Base-by-base conservation (phyloP, 441 rosid species). In the Mallotus repandus region DNA sequence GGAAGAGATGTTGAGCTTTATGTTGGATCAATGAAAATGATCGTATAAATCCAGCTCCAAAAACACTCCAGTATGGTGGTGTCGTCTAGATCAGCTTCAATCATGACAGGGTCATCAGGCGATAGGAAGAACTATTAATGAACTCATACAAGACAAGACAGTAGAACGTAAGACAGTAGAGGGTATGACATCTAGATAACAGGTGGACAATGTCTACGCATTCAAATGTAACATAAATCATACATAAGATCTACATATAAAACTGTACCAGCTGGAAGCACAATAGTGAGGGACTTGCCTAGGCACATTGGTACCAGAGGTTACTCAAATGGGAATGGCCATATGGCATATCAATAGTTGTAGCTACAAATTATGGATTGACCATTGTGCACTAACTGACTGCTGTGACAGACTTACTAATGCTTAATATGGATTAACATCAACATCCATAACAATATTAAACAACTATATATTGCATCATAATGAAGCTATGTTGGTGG, bases 51-150 rank as follows among this genome's bases (percentile, higher is more conserved):
- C 98, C 97, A 10, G 88, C 80, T 77, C 96, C 91, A 0, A 94
- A 96, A 53, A 93, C 96, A 5, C 76, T 93, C 13, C 81, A 94
- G 54, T 81, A 91, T 4, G 96, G 93, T 2, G 98, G 93, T 2
- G 98, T 85, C 3, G 89, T 91, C 97, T 91, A 94, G 97, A 93
- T 93, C 83, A 84, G 87, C 79, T 93, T 93, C 55, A 83, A 79
- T 18, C 80, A 91, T 3, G 94, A 89, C 83, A 91, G 91, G 98
- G 85, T 87, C 43, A 93, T 91, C 56, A 78, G 82, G 70, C 76
- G 91, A 48, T 91, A 89, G 79, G 98, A 89, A 80, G 96, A 91
- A 63, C 85, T 91, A 69, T 76, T 89, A 43, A 88, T 89, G 91
- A 93, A 89, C 53, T 91, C 98, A 5, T 86, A 87, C 78, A 91